Percentiles rank a stretch among this genome's conserved stretches.
phyloP scores from a whole-genome alignment of 2,329 filamentous ascomycete species.

The Ophiostoma novo-ulmi region DNA sequence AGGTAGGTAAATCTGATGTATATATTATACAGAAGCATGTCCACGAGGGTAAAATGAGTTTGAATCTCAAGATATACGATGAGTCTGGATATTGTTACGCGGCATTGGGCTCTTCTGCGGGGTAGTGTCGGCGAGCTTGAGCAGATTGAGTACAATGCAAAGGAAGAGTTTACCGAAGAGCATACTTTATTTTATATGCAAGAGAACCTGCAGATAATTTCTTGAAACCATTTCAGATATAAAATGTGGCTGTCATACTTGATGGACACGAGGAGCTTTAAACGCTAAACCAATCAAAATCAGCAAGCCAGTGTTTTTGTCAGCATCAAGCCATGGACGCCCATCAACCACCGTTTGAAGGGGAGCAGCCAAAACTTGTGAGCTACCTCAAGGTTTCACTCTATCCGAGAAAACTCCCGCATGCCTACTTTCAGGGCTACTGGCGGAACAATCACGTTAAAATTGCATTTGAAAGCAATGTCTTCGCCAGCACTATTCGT shows the following conservation, averaged over 20 bases:
- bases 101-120: not conserved
- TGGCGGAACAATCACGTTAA: not conserved
- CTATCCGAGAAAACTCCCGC: not conserved
- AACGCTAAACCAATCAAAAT: too few species aligned
- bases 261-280: too few species aligned
- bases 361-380: not conserved
- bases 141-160: not conserved
- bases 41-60: not conserved
- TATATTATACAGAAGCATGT: not conserved
- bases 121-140: not conserved
- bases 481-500: not conserved
- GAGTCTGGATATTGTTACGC: not conserved
- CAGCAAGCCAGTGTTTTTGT: too few species aligned
- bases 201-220: too few species aligned
- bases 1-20: not conserved
- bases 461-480: not conserved
- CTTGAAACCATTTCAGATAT: too few species aligned
- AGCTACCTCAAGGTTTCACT: not conserved
- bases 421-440: not conserved
- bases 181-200: too few species aligned
- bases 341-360: too few species aligned
- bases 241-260: too few species aligned
- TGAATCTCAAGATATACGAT: not conserved
- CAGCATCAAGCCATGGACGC: too few species aligned
- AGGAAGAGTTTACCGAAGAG: not conserved